A percentile compares a stretch with the other conserved stretches of the same genome.
These are phyloP conservation scores for Amphicarpaea edgeworthii DNA, from an alignment of 306 rosid species.

Conservation along the genomic window DNA sequence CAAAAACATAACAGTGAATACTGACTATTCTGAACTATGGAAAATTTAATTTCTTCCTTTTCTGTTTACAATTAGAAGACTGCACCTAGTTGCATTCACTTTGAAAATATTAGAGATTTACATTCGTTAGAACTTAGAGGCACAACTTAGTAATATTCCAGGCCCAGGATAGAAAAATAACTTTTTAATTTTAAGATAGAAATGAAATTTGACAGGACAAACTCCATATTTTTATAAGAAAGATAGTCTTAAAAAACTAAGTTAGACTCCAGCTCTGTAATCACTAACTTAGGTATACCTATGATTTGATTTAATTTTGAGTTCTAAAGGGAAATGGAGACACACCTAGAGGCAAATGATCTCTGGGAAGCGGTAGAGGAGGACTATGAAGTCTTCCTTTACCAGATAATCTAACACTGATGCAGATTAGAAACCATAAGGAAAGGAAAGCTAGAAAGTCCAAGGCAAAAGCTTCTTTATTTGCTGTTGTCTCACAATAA, in stretches of 20 bases:
- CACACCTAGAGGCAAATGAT: too few relatives aligned
- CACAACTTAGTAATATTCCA: neutral
- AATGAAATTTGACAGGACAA: conserved; percentile 20
- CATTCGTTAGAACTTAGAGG: neutral
- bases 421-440: neutral
- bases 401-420: too few relatives aligned
- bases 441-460: neutral
- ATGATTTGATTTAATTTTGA: conserved; percentile 16
- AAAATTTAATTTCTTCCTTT: too few relatives aligned
- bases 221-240: neutral
- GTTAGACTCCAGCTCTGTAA: neutral
- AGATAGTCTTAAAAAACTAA: conserved; percentile 23
- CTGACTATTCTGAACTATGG: neutral
- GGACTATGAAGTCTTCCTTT: too few relatives aligned
- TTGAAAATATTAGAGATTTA: neutral
- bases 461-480: neutral
- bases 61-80: too few relatives aligned
- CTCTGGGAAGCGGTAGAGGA: too few relatives aligned
- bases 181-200: neutral
- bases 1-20: neutral
- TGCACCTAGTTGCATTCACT: too few relatives aligned
- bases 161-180: neutral
- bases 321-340: conserved; percentile 26
- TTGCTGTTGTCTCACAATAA: neutral
- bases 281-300: conserved; percentile 6